These are phyloP conservation scores for Apiospora pterosperma DNA, from an alignment of 2,329 filamentous ascomycete genomes.

Conservation along the genomic window DNA sequence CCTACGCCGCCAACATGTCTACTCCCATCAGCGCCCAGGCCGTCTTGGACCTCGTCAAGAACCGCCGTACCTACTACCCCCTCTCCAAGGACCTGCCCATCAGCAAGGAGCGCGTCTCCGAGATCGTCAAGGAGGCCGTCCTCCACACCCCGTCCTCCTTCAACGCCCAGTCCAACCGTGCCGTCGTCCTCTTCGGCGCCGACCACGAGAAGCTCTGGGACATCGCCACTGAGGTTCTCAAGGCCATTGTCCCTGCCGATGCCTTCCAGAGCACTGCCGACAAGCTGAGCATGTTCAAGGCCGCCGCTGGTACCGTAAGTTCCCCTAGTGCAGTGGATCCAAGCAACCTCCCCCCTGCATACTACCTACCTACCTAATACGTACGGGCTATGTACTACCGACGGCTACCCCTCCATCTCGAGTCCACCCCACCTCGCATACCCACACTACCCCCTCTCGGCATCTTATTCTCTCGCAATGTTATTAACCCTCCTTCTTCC, in stretches of 20 bases:
- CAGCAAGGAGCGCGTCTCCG: slow-evolving; percentile 54
- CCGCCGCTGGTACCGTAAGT: slow-evolving; percentile 71
- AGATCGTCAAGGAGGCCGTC: slow-evolving; percentile 63
- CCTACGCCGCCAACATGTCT: slow-evolving; percentile 37
- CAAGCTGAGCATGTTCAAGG: slow-evolving; percentile 55
- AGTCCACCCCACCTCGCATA: background rate
- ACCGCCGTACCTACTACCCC: slow-evolving; percentile 67
- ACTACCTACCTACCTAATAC: background rate
- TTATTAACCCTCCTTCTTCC: background rate
- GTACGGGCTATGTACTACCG: too few species aligned
- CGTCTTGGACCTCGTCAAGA: slow-evolving; percentile 63
- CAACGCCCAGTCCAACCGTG: slow-evolving; percentile 82
- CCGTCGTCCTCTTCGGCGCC: slow-evolving; percentile 73
- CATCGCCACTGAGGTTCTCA: slow-evolving; percentile 60
- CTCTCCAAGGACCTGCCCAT: slow-evolving; percentile 63
- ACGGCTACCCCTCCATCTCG: background rate
- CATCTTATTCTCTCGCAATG: slow-evolving; percentile 19
- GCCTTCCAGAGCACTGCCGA: slow-evolving; percentile 51
- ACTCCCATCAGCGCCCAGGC: slow-evolving; percentile 38
- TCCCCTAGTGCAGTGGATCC: background rate
- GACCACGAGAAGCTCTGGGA: slow-evolving; percentile 91
- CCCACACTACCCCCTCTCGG: background rate
- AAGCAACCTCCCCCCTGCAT: background rate
- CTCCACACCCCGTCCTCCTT: slow-evolving; percentile 74
- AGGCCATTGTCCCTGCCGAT: slow-evolving; percentile 64